Percentiles rank a stretch among this genome's conserved stretches.
Conservation (phyloP, 2,329 filamentous ascomycete species). For the Gnomoniopsis smithogilvyi region DNA sequence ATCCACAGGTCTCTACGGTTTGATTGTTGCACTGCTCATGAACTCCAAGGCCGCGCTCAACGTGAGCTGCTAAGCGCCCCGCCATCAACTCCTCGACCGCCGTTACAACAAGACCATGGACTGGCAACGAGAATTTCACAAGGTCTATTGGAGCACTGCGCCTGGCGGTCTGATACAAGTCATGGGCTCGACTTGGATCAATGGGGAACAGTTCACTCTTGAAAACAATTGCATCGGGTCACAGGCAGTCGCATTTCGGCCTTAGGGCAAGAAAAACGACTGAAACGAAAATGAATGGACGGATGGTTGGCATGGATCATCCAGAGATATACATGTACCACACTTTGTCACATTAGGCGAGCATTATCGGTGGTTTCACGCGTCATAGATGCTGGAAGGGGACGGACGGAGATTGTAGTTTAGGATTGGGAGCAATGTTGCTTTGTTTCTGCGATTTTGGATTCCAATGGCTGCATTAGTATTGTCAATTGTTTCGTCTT, state of each 20-base stretch:
- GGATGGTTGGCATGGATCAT: constrained; percentile 2
- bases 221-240: constrained; percentile 12
- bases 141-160: constrained; percentile 19
- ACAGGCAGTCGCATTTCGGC: background rate
- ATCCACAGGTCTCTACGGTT: constrained; percentile 84
- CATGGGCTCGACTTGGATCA: constrained; percentile 12
- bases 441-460: constrained; percentile 20
- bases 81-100: constrained; percentile 16
- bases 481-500: constrained; percentile 12
- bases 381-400: constrained; percentile 42
- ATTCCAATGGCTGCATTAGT: constrained; percentile 18
- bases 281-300: constrained; percentile 22
- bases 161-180: constrained; percentile 24
- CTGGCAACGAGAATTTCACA: constrained; percentile 1
- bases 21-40: constrained; percentile 99
- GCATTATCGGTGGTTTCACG: constrained; percentile 30
- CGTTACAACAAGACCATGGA: constrained; percentile 16
- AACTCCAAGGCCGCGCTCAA: constrained; percentile 83
- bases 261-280: constrained; percentile 1
- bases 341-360: constrained; percentile 45
- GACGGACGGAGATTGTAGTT: constrained; percentile 39
- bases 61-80: constrained; percentile 53
- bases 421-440: constrained; percentile 31
- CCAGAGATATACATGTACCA: constrained; percentile 41
- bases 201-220: background rate